Base-by-base conservation (phyloP, 148 eudicot species). In the Amaranthus cruentus region DNA sequence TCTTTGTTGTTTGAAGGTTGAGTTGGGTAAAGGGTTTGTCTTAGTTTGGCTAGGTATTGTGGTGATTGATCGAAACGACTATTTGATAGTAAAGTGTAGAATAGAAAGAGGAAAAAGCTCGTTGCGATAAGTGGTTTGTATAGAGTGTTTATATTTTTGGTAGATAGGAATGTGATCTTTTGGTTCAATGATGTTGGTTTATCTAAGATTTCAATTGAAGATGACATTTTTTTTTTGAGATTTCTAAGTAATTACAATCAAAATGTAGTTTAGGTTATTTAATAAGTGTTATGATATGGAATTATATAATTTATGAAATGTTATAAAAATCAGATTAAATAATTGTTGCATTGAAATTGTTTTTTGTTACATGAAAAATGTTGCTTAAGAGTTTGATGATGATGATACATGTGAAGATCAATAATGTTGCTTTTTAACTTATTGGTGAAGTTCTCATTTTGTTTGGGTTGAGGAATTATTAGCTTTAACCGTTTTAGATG, bases 101-200 rank as follows among this genome's bases (percentile, higher is more conserved):
- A 74, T 48, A 85, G 3, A 73, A 67, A 77, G 9, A 86, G 76
- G 69, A 80, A 68, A 43, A 74, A 4, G 5, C 79, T 66, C 60
- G 50, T 50, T 15, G 61, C 48, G 42, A 80, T 18, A 0, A 85
- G 28, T 13, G 75, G 80, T 77, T 82, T 88, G 82, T 75, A 76
- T 70, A 77, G 13, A 47, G 15, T 70, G 55, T 57, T 70, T 1
- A 75, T 71, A 10, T 57, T 66, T 68, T 69, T 76, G 7, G 62
- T 42, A 38, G 72, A 28, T 5, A 58, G 55, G 44, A 15, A 44
- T 73, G 79, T 78, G 50, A 71, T 43, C 15, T 82, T 84, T 28
- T 73, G 70, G 4, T 73, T 68, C 38, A 82, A 15, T 52, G 47
- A 49, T 6, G 28, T 61, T 42, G 49, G 28, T 53, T 57, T 60